Base-by-base conservation (phyloP, 371 early-diverging fungal species). In the Circinella umbellata region DNA sequence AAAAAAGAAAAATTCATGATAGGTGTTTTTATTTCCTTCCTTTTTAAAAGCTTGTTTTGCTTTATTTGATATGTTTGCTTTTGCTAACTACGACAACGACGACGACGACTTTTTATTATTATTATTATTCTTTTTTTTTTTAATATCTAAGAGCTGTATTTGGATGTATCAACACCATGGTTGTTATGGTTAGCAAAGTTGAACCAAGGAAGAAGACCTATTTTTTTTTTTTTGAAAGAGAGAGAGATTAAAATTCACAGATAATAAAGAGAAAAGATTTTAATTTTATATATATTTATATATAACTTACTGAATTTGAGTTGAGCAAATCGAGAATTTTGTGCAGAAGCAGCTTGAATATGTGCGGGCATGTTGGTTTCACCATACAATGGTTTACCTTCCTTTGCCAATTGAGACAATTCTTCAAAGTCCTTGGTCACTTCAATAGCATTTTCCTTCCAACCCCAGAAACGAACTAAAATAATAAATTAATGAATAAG, bases 381-480 rank as follows among this genome's bases (percentile, higher is more conserved):
- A 39, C 93, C 94, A 66, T 93, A 89, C 74, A 92, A 80, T 36
- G 91, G 75, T 76, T 92, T 89, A 57, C 94, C 94, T 75, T 89
- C 83, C 59, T 85, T 87, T 67, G 87, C 73, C 38, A 88, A 84
- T 63, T 86, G 86, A 15, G 73, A 71, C 85, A 92, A 86, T 82
- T 95, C 94, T 48, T 73, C 75, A 51, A 84, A 78, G 81, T 93
- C 92, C 85, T 84, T 88, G 63, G 77, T 80, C 39, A 88, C 89
- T 80, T 98, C 98, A 61, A 88, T 83, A 49, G 84, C 79, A 80
- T 98, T 98, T 79, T 97, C 97, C 36, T 79, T 84, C 90, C 93
- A 93, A 34, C 98, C 98, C 93, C 93, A 95, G 90, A 97, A 98
- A 71, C 98, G 92, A 73, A 90, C 93, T 94, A 81, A 6, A 42